Percentiles rank a stretch among this genome's conserved stretches.
phyloP scores from a whole-genome alignment of 2,329 filamentous ascomycete species.

The Thielaviopsis ethacetica region DNA sequence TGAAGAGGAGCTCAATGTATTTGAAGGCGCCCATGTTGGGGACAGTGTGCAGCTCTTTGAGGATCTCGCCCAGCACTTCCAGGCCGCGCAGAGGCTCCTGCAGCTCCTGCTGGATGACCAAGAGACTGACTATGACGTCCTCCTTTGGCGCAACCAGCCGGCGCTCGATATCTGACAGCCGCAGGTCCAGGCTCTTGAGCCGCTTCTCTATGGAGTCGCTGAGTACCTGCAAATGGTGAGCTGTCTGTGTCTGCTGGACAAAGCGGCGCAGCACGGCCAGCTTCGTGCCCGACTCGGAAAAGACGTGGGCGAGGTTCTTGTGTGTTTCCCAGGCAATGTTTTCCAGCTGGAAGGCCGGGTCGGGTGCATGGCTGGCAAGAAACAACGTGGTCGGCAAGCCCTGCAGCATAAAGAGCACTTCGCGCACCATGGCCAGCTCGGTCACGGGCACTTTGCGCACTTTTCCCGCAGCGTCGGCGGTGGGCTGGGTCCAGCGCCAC shows the following conservation, averaged over 20 bases:
- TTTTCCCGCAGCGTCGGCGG: slow-evolving; percentile 19
- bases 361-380: slow-evolving; percentile 23
- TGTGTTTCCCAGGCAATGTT: slow-evolving; percentile 34
- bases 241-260: slow-evolving; percentile 25
- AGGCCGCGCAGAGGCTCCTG: slow-evolving; percentile 37
- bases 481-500: slow-evolving; percentile 22
- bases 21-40: slow-evolving; percentile 41
- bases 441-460: slow-evolving; percentile 34
- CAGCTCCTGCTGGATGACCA: slow-evolving; percentile 44
- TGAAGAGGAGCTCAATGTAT: slow-evolving; percentile 66
- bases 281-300: slow-evolving; percentile 30
- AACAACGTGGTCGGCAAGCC: slow-evolving; percentile 66
- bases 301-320: slow-evolving; percentile 29
- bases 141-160: slow-evolving; percentile 36
- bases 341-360: slow-evolving; percentile 28
- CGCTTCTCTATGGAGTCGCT: slow-evolving; percentile 43
- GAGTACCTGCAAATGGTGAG: slow-evolving; percentile 54
- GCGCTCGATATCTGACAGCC: slow-evolving; percentile 43
- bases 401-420: slow-evolving; percentile 71
- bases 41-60: slow-evolving; percentile 37
- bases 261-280: slow-evolving; percentile 31
- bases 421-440: slow-evolving; percentile 58
- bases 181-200: slow-evolving; percentile 39
- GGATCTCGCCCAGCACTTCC: slow-evolving; percentile 41
- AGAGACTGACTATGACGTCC: slow-evolving; percentile 48